phyloP scores from a whole-genome alignment of 805 yeast species.

The Ogataea polymorpha region DNA sequence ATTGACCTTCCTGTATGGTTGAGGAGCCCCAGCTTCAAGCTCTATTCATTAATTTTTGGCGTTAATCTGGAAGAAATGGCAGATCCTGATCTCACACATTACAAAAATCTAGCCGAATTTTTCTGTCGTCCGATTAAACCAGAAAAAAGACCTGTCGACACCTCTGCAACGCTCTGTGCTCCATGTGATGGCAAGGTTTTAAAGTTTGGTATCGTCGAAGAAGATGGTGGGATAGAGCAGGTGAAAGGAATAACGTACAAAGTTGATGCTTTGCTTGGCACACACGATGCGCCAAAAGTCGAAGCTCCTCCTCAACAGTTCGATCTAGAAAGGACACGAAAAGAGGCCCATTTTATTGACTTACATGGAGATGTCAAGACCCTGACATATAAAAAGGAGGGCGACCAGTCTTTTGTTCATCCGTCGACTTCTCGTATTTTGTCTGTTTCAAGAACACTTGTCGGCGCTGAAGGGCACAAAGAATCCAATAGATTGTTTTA shows the following conservation, averaged over 20 bases:
- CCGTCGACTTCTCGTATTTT: slow-evolving; percentile 29
- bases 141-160: slow-evolving; percentile 72
- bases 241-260: slow-evolving; percentile 96
- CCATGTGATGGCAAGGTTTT: slow-evolving; percentile 94
- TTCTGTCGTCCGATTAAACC: slow-evolving; percentile 81
- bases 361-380: slow-evolving; percentile 10
- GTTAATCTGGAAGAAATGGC: slow-evolving; percentile 87
- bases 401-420: slow-evolving; percentile 54
- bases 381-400: slow-evolving; percentile 55
- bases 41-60: slow-evolving; percentile 79
- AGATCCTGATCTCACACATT: slow-evolving; percentile 73
- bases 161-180: slow-evolving; percentile 64
- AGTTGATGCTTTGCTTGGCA: slow-evolving; percentile 82
- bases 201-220: slow-evolving; percentile 69
- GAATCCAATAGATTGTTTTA: slow-evolving; percentile 63
- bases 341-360: slow-evolving; percentile 19
- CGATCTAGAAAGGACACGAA: slow-evolving; percentile 6
- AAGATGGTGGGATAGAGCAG: slow-evolving; percentile 87
- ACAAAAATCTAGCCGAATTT: slow-evolving; percentile 82
- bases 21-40: slow-evolving; percentile 73
- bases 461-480: slow-evolving; percentile 18
- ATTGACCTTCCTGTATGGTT: slow-evolving; percentile 84
- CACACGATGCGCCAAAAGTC: slow-evolving; percentile 37
- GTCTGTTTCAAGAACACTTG: slow-evolving; percentile 14
- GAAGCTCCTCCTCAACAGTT: slow-evolving; percentile 56